A percentile compares a stretch with the other conserved stretches of the same genome.
phyloP scores from a whole-genome alignment of 352 stramenopile species.

The Globisporangium apiculatum region DNA sequence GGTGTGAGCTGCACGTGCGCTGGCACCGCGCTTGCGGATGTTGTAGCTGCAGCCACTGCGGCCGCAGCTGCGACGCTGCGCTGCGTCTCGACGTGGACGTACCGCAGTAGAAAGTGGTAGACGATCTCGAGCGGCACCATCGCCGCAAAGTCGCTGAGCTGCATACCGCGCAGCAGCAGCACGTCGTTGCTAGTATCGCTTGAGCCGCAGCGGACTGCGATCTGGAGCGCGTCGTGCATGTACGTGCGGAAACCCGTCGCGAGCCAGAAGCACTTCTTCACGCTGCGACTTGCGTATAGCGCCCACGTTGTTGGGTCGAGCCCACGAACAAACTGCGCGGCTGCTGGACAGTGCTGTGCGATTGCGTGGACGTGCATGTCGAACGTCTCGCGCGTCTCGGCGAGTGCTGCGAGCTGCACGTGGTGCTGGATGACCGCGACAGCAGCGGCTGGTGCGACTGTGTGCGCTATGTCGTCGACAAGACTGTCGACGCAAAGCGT shows the following conservation, averaged over 20 bases:
- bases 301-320: constrained; percentile 67
- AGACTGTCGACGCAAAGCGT: constrained; percentile 71
- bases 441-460: constrained; percentile 48
- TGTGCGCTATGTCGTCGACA: constrained; percentile 55
- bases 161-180: constrained; percentile 7
- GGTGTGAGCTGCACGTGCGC: constrained; percentile 37
- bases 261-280: constrained; percentile 61
- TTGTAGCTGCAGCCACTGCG: background rate
- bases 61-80: background rate
- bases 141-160: constrained; percentile 10
- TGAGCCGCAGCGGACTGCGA: constrained; percentile 17
- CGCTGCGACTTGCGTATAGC: constrained; percentile 51
- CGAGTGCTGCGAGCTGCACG: constrained; percentile 42
- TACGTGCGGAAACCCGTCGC: constrained; percentile 16
- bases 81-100: constrained; percentile 31
- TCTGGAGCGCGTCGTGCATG: constrained; percentile 44
- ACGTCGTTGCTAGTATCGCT: constrained; percentile 1
- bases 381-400: constrained; percentile 14
- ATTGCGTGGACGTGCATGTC: background rate
- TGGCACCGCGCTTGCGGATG: background rate
- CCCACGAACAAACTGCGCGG: constrained; percentile 43
- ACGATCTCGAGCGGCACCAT: constrained; percentile 66
- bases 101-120: constrained; percentile 61
- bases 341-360: constrained; percentile 2
- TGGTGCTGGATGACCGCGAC: constrained; percentile 53